phyloP scores from a whole-genome alignment of 352 stramenopile species.

The Globisporangium uncinulatum region DNA sequence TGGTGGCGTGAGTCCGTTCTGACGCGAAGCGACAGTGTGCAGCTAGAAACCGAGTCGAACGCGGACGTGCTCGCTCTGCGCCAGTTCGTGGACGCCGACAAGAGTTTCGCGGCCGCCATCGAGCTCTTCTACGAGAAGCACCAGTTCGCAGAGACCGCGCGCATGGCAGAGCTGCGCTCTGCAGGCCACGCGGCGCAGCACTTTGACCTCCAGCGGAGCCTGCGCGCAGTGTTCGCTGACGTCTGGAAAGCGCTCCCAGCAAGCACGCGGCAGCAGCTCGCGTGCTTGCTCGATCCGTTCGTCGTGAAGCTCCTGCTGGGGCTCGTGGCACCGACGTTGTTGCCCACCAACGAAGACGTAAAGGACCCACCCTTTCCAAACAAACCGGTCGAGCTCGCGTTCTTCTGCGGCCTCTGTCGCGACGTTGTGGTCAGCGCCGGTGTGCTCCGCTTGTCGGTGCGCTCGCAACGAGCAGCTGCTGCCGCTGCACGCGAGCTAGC shows the following conservation, averaged over 20 bases:
- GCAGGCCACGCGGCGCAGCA: conserved; percentile 17
- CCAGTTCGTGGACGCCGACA: conserved; percentile 40
- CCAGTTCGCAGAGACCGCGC: conserved; percentile 66
- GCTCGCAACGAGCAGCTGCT: conserved; percentile 43
- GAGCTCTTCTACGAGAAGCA: conserved; percentile 76
- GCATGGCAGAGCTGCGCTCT: conserved; percentile 65
- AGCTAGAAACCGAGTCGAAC: conserved; percentile 46
- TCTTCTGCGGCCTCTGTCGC: conserved; percentile 50
- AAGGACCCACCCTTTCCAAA: conserved; percentile 14
- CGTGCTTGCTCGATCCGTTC: conserved; percentile 58
- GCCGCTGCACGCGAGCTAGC: conserved; percentile 5
- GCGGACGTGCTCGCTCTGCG: conserved; percentile 35
- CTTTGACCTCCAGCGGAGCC: conserved; percentile 34
- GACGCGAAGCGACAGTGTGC: conserved; percentile 42
- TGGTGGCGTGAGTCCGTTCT: conserved; percentile 63
- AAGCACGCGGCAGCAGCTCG: conserved; percentile 33
- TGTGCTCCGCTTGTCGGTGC: conserved; percentile 39
- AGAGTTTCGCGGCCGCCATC: conserved; percentile 35
- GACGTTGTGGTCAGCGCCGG: conserved; percentile 55
- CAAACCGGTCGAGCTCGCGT: conserved; percentile 44
- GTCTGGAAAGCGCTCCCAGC: conserved; percentile 57
- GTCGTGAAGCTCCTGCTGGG: conserved; percentile 53
- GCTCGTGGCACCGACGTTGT: conserved; percentile 31
- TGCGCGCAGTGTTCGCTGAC: conserved; percentile 39
- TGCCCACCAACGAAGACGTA: conserved; percentile 7